Evolutionary conservation across 2,329 filamentous ascomycete genomes (phyloP).

Genomic region (Aureobasidium sp.): DNA sequence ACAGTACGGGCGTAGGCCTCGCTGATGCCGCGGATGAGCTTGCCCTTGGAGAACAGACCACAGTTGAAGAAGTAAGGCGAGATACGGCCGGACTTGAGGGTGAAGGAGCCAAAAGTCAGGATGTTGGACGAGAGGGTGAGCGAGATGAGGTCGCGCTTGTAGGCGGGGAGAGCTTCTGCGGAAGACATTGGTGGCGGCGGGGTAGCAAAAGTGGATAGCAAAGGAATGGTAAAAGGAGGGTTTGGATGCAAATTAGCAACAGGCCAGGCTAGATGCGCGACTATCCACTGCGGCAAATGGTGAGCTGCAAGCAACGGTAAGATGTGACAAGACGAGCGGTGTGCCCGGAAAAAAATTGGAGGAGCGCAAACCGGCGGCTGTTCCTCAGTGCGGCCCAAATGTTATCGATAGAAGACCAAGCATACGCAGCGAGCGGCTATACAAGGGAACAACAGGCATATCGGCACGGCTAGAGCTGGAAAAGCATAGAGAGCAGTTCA

Average conservation of each 20-base stretch:
- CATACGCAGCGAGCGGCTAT: background rate
- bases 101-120: slow-evolving; percentile 76
- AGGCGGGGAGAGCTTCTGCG: slow-evolving; percentile 33
- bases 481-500: background rate
- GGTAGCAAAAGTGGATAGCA: slow-evolving; percentile 11
- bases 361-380: background rate
- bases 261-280: slow-evolving; percentile 9
- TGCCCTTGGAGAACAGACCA: slow-evolving; percentile 76
- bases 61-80: slow-evolving; percentile 99
- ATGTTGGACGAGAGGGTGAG: slow-evolving; percentile 61
- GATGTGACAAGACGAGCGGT: slow-evolving; percentile 7
- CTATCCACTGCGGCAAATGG: slow-evolving; percentile 12
- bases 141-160: slow-evolving; percentile 67
- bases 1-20: slow-evolving; percentile 68
- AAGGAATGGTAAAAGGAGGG: slow-evolving; percentile 10
- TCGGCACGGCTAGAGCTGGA: background rate
- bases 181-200: slow-evolving; percentile 17
- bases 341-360: background rate
- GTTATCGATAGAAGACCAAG: background rate
- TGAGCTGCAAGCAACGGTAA: slow-evolving; percentile 1
- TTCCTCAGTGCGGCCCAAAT: slow-evolving; percentile 4
- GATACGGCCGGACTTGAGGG: slow-evolving; percentile 81
- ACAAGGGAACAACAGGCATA: background rate
- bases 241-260: background rate
- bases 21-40: slow-evolving; percentile 69